Evolutionary conservation across 2,329 filamentous ascomycete species (phyloP), one percentile per base, ranked within the genome.

Genomic region (Bipolaris zeicola): DNA sequence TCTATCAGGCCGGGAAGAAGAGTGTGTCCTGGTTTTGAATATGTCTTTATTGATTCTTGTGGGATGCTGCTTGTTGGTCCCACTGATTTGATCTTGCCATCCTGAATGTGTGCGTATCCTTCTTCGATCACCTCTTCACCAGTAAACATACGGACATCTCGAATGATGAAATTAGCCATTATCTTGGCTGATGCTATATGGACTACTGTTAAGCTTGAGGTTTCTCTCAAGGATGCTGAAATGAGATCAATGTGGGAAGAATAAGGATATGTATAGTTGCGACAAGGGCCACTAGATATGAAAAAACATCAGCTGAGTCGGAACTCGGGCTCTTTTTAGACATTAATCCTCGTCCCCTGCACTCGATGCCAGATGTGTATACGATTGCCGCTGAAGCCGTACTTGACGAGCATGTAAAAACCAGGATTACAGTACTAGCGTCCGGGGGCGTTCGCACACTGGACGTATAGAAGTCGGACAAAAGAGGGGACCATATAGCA

Each of bases 1-100:
- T 83, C 82, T 28, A 84, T 83, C 5, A 84, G 66, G 1, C 82
- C 82, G 1, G 81, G 81, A 0, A 83, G 68, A 0, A 83, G 57
- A 0, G 81, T 83, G 57, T 81, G 77, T 6, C 76, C 77, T 2
- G 79, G 78, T 51, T 76, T 80, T 3, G 79, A 79, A 53, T 80
- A 72, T 4, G 71, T 71, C 3, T 63, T 65, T 33, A 61, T 38
- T 1, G 58, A 52, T 3, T 49, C 61, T 3, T 58, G 44, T n/a
- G 57, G 65, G n/a, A 57, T 56, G n/a, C 41, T 60, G 42, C 56
- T 65, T 1, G 51, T 55, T 3, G 62, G 61, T 4, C 71, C 73
- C 3, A 75, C 57, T 6, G 69, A 61, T 24, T 66, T 67, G 55
- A 83, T 80, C 37, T 76, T 76, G 48, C 79, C 79, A 52, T 78